phyloP scores from a whole-genome alignment of 331 rosid genomes.

The Telfairia occidentalis region DNA sequence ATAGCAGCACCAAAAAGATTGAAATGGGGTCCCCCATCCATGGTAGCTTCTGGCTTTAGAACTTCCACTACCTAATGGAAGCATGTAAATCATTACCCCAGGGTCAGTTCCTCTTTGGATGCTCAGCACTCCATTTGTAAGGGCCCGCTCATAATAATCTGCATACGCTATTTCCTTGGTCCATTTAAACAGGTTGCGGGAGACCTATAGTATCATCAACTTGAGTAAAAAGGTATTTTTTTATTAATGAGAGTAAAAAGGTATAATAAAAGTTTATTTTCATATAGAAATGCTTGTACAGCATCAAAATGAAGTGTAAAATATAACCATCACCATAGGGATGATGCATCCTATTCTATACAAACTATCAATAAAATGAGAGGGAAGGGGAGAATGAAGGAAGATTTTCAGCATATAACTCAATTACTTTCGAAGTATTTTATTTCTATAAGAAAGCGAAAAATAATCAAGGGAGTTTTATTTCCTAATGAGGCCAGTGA shows the following conservation, averaged over 20 bases:
- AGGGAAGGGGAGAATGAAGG: neutral
- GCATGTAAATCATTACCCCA: conserved; percentile 91
- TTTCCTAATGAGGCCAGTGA: neutral
- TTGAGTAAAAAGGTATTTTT: neutral
- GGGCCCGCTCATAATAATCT: conserved; percentile 80
- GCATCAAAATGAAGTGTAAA: neutral
- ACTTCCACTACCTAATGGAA: conserved; percentile 57
- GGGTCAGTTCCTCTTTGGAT: conserved; percentile 93
- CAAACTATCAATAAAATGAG: neutral
- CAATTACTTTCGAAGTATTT: neutral
- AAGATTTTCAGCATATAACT: neutral
- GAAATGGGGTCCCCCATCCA: conserved; percentile 62
- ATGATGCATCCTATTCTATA: neutral
- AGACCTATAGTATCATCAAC: conserved; percentile 44
- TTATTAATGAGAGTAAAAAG: too few species aligned
- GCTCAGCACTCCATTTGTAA: conserved; percentile 73
- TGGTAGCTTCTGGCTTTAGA: conserved; percentile 52
- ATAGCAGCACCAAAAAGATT: conserved; percentile 83
- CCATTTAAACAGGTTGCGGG: conserved; percentile 77
- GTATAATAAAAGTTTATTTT: neutral
- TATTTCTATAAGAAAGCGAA: neutral
- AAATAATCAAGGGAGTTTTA: neutral
- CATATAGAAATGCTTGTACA: neutral
- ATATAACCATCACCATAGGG: neutral
- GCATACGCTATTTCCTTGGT: conserved; percentile 71